Evolutionary conservation across 208 protist species (phyloP).

Genomic region (Trichomonas gallinae): DNA sequence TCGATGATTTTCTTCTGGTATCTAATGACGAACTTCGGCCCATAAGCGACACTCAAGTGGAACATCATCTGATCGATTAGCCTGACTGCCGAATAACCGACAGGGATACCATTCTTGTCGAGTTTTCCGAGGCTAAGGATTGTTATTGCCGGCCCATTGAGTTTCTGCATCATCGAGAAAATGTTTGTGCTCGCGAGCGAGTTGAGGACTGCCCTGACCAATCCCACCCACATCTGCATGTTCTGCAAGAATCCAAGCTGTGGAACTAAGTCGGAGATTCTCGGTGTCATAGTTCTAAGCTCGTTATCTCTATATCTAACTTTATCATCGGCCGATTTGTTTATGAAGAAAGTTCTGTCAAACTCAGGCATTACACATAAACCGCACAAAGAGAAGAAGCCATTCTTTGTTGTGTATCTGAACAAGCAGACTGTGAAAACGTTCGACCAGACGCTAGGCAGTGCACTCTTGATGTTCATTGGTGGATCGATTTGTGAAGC

Average conservation of each 20-base stretch:
- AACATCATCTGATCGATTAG: not conserved
- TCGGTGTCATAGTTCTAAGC: not conserved
- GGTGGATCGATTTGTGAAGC: not conserved
- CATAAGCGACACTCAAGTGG: too few relatives aligned
- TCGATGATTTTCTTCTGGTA: too few relatives aligned
- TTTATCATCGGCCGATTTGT: not conserved
- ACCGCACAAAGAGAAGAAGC: not conserved
- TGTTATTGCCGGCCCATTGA: not conserved
- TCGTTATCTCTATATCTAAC: too few relatives aligned
- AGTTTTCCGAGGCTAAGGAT: not conserved
- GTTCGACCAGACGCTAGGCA: not conserved
- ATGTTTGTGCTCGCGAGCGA: not conserved
- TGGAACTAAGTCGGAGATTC: not conserved
- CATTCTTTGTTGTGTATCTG: not conserved
- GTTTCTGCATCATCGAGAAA: not conserved
- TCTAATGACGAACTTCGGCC: too few relatives aligned
- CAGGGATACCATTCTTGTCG: not conserved
- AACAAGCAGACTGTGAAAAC: not conserved
- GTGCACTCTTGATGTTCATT: not conserved
- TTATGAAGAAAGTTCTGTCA: not conserved
- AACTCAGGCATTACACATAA: not conserved
- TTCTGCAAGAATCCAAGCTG: not conserved
- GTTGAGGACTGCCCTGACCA: not conserved
- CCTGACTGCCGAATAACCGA: not conserved
- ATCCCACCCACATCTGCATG: not conserved